Conservation (phyloP, 2,329 filamentous ascomycete species). For the Penicillium sp. region DNA sequence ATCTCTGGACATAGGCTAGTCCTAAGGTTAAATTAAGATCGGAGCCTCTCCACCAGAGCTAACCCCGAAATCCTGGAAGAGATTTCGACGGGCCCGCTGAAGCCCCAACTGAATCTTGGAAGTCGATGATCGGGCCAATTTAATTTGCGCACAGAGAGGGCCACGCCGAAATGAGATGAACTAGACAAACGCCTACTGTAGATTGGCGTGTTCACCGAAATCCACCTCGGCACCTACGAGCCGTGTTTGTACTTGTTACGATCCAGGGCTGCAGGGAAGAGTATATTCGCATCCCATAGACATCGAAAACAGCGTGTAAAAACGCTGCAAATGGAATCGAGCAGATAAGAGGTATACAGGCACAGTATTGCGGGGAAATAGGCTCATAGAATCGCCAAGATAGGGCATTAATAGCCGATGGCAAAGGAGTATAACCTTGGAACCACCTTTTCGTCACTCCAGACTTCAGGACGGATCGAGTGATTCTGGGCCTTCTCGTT, state of each 20-base stretch:
- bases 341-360: not conserved
- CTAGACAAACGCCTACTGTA: not conserved
- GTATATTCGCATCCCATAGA: too few relatives aligned
- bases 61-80: not conserved
- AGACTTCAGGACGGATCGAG: not conserved
- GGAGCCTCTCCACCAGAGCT: not conserved
- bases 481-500: not conserved
- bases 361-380: constrained; percentile 2
- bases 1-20: not conserved
- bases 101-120: not conserved
- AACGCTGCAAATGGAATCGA: not conserved
- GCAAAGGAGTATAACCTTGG: not conserved
- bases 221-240: too few relatives aligned
- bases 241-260: not conserved
- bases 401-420: constrained; percentile 9
- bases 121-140: not conserved
- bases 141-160: not conserved
- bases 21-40: not conserved
- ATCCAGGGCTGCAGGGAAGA: too few relatives aligned
- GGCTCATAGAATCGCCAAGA: constrained; percentile 4
- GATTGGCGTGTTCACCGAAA: not conserved
- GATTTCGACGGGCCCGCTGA: not conserved
- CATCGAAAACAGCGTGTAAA: too few relatives aligned
- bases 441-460: not conserved
- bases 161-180: not conserved